Evolutionary conservation across 495 filamentous ascomycete genomes (phyloP).

Genomic region (Xylaria nigripes): DNA sequence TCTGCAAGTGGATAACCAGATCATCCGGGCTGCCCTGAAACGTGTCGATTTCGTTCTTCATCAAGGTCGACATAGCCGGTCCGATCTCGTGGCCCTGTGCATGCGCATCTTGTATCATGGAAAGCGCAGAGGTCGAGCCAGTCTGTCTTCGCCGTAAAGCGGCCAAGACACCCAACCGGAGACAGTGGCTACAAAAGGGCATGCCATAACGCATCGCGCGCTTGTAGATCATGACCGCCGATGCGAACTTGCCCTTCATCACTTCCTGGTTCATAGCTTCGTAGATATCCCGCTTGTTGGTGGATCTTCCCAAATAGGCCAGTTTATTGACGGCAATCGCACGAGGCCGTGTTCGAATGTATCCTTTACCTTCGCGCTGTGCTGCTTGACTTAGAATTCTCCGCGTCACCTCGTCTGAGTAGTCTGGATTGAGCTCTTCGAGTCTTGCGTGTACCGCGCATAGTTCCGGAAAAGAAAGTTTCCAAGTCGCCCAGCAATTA

Average conservation of each 20-base stretch:
- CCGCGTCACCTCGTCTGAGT: slow-evolving; percentile 26
- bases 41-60: slow-evolving; percentile 25
- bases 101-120: slow-evolving; percentile 28
- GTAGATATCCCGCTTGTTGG: slow-evolving; percentile 22
- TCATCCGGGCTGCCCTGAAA: slow-evolving; percentile 7
- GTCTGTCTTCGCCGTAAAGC: slow-evolving; percentile 17
- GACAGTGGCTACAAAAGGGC: slow-evolving; percentile 22
- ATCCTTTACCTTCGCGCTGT: background rate
- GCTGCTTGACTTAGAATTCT: slow-evolving; percentile 33
- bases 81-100: slow-evolving; percentile 27
- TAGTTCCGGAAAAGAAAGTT: slow-evolving; percentile 33
- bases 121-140: slow-evolving; percentile 17
- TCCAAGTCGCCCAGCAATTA: slow-evolving; percentile 28
- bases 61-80: slow-evolving; percentile 18
- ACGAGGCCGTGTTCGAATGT: slow-evolving; percentile 6
- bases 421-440: slow-evolving; percentile 19
- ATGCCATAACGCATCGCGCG: slow-evolving; percentile 24
- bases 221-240: slow-evolving; percentile 31
- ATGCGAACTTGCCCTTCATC: slow-evolving; percentile 7
- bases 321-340: slow-evolving; percentile 12
- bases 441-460: slow-evolving; percentile 30
- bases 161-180: slow-evolving; percentile 36
- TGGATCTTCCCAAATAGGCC: slow-evolving; percentile 18
- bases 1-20: slow-evolving; percentile 17
- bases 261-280: slow-evolving; percentile 33